Evolutionary conservation across 208 protist species (phyloP).

Genomic region (Leishmania turanica): DNA sequence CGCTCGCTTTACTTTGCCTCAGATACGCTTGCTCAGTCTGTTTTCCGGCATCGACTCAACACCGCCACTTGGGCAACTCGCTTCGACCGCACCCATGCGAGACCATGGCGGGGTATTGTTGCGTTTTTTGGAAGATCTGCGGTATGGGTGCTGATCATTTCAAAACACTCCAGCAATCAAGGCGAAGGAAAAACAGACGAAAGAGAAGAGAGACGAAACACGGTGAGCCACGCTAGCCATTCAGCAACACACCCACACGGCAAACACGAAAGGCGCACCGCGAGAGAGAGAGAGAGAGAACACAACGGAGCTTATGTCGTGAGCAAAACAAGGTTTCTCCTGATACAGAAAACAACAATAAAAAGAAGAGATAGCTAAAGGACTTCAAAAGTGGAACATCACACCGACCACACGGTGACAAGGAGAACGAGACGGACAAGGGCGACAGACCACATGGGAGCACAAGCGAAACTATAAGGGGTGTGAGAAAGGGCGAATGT

Average conservation of each 20-base stretch:
- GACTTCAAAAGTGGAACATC: not conserved
- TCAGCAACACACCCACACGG: not conserved
- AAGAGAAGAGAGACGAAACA: not conserved
- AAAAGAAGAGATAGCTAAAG: not conserved
- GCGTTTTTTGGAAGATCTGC: too few species aligned
- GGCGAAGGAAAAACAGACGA: not conserved
- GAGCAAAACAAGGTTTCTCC: not conserved
- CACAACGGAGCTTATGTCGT: not conserved
- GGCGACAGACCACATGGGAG: not conserved
- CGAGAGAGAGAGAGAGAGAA: not conserved
- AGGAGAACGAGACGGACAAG: not conserved
- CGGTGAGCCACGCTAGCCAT: not conserved
- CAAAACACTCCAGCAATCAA: not conserved
- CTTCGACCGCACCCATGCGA: not conserved
- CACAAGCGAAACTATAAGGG: not conserved
- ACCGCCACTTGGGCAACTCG: not conserved
- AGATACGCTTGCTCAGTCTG: not conserved
- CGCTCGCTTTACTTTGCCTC: not conserved
- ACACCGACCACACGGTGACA: not conserved
- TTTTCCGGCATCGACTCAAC: not conserved
- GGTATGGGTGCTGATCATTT: not conserved
- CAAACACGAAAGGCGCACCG: not conserved
- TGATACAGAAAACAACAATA: not conserved
- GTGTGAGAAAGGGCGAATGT: not conserved
- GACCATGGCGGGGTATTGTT: not conserved